Percentiles rank a stretch among this genome's conserved stretches.
These are phyloP conservation scores for Grifola frondosa DNA, from an alignment of 1,284 basidiomycete species.

Conservation along the genomic window DNA sequence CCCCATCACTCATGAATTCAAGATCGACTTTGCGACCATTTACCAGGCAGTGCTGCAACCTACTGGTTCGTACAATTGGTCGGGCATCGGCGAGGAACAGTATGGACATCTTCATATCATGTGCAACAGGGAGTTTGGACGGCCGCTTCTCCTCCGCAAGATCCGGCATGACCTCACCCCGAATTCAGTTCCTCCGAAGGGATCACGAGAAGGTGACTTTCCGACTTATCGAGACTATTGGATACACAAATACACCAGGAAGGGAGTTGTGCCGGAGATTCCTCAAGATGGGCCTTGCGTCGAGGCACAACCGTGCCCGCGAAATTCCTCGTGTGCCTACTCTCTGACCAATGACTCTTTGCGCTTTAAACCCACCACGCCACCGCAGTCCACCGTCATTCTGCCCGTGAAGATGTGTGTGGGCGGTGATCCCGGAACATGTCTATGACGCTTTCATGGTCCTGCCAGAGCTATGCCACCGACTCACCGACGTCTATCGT, in stretches of 20 bases:
- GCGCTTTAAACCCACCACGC: background rate
- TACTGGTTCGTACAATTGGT: constrained; percentile 55
- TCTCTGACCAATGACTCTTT: constrained; percentile 30
- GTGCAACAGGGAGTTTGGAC: constrained; percentile 54
- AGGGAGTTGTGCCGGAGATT: constrained; percentile 40
- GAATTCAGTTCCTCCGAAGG: constrained; percentile 49
- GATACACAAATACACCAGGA: constrained; percentile 50
- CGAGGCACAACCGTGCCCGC: constrained; percentile 46
- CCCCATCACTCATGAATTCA: constrained; percentile 47
- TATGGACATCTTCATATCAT: constrained; percentile 50
- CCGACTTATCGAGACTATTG: constrained; percentile 64
- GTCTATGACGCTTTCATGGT: constrained; percentile 52
- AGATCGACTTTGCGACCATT: constrained; percentile 60
- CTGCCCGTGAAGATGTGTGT: constrained; percentile 55
- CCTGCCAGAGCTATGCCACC: constrained; percentile 66
- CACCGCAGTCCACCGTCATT: constrained; percentile 27
- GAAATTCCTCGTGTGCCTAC: constrained; percentile 46
- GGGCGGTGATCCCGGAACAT: constrained; percentile 46
- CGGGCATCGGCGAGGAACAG: constrained; percentile 43
- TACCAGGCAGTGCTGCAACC: constrained; percentile 47
- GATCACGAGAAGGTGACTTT: constrained; percentile 46
- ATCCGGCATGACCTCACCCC: constrained; percentile 67
- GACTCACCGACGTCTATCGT: constrained; percentile 63
- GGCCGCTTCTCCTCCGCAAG: constrained; percentile 51
- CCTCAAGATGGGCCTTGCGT: constrained; percentile 58